phyloP scores from a whole-genome alignment of 139 green algal genomes.

The Haematococcus lacustris region DNA sequence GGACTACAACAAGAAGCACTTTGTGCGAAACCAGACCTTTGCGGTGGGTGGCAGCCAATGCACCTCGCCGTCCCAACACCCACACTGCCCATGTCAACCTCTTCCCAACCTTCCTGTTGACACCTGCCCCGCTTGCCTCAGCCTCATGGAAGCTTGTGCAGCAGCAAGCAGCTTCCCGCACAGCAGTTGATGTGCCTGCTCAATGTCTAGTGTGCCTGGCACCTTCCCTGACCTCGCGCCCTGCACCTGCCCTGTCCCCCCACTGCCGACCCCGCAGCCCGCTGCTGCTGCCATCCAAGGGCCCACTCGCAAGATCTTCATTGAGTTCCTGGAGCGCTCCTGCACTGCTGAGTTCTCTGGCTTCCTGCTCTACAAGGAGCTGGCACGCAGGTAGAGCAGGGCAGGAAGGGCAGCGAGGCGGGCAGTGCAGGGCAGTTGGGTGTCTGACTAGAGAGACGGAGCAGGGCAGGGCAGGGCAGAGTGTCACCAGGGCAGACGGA shows the following conservation, averaged over 20 bases:
- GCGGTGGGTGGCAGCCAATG: conserved; percentile 36
- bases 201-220: not conserved
- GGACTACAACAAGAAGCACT: conserved; percentile 99
- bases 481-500: too few relatives aligned
- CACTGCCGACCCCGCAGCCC: conserved; percentile 1
- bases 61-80: too few relatives aligned
- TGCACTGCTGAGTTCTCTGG: conserved; percentile 98
- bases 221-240: not conserved
- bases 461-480: too few relatives aligned
- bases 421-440: too few relatives aligned
- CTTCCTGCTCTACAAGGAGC: conserved; percentile 99
- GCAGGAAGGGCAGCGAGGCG: too few relatives aligned
- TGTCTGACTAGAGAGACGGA: too few relatives aligned
- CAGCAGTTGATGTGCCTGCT: not conserved
- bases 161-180: not conserved
- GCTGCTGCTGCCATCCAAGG: not conserved
- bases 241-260: not conserved
- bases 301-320: conserved; percentile 85
- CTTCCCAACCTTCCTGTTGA: too few relatives aligned
- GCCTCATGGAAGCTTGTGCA: too few relatives aligned
- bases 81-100: too few relatives aligned
- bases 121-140: too few relatives aligned
- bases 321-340: conserved; percentile 94
- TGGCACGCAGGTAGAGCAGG: conserved; percentile 65
- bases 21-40: conserved; percentile 96